Evolutionary conservation across 108 stramenopile genomes (phyloP).

Genomic region (Cylindrotheca closterium): DNA sequence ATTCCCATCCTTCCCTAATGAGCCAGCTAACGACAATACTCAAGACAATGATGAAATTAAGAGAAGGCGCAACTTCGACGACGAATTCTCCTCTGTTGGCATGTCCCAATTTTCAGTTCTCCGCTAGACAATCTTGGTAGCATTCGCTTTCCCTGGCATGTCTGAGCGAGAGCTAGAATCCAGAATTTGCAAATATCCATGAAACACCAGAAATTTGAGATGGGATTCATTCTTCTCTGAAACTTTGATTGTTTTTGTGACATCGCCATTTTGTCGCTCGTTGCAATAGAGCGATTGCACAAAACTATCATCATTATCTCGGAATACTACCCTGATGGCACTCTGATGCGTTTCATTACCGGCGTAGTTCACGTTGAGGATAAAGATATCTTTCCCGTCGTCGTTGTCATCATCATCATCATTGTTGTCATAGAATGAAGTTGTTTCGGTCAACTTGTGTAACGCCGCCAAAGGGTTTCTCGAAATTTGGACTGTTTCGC

Average conservation of each 20-base stretch:
- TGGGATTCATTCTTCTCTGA: background rate
- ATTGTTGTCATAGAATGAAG: slow-evolving; percentile 24
- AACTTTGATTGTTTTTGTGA: background rate
- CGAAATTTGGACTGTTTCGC: slow-evolving; percentile 9
- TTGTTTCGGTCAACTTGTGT: slow-evolving; percentile 43
- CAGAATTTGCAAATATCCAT: slow-evolving; percentile 6
- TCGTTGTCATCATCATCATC: background rate
- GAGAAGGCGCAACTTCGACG: slow-evolving; percentile 10
- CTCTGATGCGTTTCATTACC: slow-evolving; percentile 84
- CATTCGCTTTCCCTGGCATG: too few relatives aligned
- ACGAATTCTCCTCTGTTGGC: slow-evolving; percentile 45
- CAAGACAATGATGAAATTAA: slow-evolving; percentile 9
- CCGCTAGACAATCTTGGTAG: slow-evolving; percentile 37
- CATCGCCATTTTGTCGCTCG: background rate
- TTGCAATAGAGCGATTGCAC: slow-evolving; percentile 11
- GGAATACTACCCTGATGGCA: slow-evolving; percentile 57
- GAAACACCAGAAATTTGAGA: slow-evolving; percentile 12
- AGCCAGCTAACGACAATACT: slow-evolving; percentile 1
- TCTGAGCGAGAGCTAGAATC: background rate
- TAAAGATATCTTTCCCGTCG: slow-evolving; percentile 25
- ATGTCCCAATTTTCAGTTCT: slow-evolving; percentile 68
- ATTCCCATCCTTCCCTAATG: slow-evolving; percentile 15
- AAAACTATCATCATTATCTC: slow-evolving; percentile 13
- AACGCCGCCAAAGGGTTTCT: slow-evolving; percentile 65
- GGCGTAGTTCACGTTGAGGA: slow-evolving; percentile 85